Evolutionary conservation across 2,329 filamentous ascomycete species (phyloP), one percentile per base, ranked within the genome.

Genomic region (Diaporthe sp.): DNA sequence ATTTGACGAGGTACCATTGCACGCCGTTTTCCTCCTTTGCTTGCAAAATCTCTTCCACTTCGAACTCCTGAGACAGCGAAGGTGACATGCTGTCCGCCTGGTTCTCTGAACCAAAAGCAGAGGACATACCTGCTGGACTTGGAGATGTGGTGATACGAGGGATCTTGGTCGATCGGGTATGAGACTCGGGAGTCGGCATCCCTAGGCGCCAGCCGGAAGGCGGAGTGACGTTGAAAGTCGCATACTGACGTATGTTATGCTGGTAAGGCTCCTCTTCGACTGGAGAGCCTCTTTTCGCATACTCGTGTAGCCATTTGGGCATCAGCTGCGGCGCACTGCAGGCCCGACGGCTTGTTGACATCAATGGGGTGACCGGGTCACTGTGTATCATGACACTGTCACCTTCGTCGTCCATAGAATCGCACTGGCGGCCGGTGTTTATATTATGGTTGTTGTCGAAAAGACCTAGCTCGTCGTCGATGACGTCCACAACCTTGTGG

Each of bases 21-120:
- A 8, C 4, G 3, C 25, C 30, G 6, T 71, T 15, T 1, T 47
- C 32, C 15, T 15, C 25, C 25, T 32, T 61, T 9, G 5, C 7
- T 10, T 51, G 42, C 1, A 71, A 3, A 3, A 71, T 50, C 4
- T 50, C 51, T 30, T 71, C 55, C 1, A 61, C 42, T 7, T 71
- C 69, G 3, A 6, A 71, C n/a, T 71, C 68, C 3, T 13, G 35
- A 0, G 68, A 61, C 32, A 47, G 17, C 0, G 25, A n/a, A 1
- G 30, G 30, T 3, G 55, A 61, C 15, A 17, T 12, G 2, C 8
- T 51, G 15, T 51, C 7, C 3, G n/a, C 2, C 0, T 39, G 44
- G 3, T 13, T 22, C 10, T 13, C 32, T 22, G n/a, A 30, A 27
- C 32, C 32, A 0, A 39, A 4, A 8, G 0, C 4, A 6, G n/a